A percentile compares a stretch with the other conserved stretches of the same genome.
Conservation (phyloP, 208 protist genomes). For the Leishmania major region DNA sequence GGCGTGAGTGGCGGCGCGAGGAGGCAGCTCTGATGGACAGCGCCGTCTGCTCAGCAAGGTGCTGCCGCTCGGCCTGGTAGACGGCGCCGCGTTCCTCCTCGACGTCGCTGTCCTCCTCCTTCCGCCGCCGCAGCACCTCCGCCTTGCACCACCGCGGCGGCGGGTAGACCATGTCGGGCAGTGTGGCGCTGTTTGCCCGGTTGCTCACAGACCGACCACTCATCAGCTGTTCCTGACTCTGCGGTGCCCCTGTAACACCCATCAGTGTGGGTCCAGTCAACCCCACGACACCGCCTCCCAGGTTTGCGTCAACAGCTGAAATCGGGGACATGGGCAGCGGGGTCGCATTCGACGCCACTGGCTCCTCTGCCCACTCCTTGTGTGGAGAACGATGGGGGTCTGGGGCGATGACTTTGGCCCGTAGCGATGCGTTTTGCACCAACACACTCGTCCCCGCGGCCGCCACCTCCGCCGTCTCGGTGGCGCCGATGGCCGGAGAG, state of each 20-base stretch:
- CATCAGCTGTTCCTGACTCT: neutral
- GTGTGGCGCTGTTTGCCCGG: neutral
- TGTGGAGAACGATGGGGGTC: too few species aligned
- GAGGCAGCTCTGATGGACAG: neutral
- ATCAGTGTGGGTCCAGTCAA: neutral
- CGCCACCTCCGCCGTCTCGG: neutral
- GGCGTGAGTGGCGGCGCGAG: neutral
- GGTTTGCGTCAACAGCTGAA: neutral
- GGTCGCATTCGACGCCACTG: neutral
- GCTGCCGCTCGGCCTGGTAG: slow-evolving; percentile 27
- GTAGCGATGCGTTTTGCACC: neutral
- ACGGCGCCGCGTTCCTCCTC: slow-evolving; percentile 48
- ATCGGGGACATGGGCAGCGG: neutral
- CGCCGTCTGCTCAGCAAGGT: slow-evolving; percentile 4
- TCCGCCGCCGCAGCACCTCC: slow-evolving; percentile 7
- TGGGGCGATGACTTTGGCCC: neutral
- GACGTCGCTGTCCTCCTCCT: slow-evolving; percentile 57
- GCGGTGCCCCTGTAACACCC: neutral
- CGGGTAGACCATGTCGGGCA: slow-evolving; percentile 21
- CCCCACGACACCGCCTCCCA: neutral
- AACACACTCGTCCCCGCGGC: neutral
- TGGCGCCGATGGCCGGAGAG: neutral
- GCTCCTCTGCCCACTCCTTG: neutral
- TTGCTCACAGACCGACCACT: neutral
- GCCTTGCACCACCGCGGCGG: slow-evolving; percentile 9